These are phyloP conservation scores for Lyophyllum atratum DNA, from an alignment of 768 basidiomycete species.

Conservation along the genomic window DNA sequence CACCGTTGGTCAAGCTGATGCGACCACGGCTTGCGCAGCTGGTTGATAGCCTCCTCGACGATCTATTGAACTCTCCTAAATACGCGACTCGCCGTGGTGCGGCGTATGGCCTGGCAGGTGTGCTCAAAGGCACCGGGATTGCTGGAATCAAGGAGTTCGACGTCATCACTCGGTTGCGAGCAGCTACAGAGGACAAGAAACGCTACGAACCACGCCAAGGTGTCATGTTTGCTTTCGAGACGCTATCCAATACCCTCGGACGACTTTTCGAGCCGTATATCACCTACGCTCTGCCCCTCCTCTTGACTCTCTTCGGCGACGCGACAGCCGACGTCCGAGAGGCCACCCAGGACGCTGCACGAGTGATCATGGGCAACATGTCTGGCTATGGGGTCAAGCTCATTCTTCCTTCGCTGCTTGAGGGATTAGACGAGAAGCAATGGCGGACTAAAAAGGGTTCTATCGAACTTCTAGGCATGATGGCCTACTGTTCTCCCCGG, in stretches of 20 bases:
- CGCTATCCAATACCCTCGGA: slow-evolving; percentile 81
- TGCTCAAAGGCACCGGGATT: slow-evolving; percentile 90
- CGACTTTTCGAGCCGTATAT: slow-evolving; percentile 95
- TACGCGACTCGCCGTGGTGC: slow-evolving; percentile 97
- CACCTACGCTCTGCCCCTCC: slow-evolving; percentile 76
- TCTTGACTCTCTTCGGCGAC: slow-evolving; percentile 88
- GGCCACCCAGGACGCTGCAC: slow-evolving; percentile 88
- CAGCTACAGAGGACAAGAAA: slow-evolving; percentile 88
- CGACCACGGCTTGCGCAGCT: slow-evolving; percentile 57
- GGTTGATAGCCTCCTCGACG: slow-evolving; percentile 75
- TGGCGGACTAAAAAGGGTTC: slow-evolving; percentile 98
- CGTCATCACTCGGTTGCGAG: slow-evolving; percentile 70
- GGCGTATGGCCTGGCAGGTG: slow-evolving; percentile 93
- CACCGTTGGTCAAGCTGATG: slow-evolving; percentile 80
- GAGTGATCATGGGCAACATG: slow-evolving; percentile 93
- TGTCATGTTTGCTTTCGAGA: slow-evolving; percentile 94
- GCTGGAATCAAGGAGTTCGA: slow-evolving; percentile 82
- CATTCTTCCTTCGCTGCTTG: slow-evolving; percentile 86
- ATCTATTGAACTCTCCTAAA: slow-evolving; percentile 77
- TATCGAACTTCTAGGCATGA: slow-evolving; percentile 94
- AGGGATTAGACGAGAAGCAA: slow-evolving; percentile 95
- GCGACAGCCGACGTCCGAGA: slow-evolving; percentile 85
- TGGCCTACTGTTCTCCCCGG: slow-evolving; percentile 97
- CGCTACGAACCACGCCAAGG: slow-evolving; percentile 87
- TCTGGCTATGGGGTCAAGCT: slow-evolving; percentile 96